Evolutionary conservation across 768 basidiomycete species (phyloP).

Genomic region (Mycena sanguinolenta): DNA sequence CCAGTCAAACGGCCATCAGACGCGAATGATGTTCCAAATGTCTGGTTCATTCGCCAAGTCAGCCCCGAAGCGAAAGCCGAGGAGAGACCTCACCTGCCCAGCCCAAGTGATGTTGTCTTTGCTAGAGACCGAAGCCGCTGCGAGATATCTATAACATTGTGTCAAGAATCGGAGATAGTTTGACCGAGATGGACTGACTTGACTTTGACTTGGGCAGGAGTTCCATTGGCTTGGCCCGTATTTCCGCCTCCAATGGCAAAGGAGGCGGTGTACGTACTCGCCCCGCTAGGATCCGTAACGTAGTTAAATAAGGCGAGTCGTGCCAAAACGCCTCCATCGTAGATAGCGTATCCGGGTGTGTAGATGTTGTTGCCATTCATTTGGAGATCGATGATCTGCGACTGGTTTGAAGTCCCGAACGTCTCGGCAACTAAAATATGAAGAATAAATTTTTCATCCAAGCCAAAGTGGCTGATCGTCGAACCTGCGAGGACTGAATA

Average conservation of each 20-base stretch:
- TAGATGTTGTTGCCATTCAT: slow-evolving; percentile 54
- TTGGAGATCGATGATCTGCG: slow-evolving; percentile 65
- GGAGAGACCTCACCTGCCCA: slow-evolving; percentile 56
- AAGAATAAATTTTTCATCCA: slow-evolving; percentile 50
- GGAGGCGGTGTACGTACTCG: slow-evolving; percentile 55
- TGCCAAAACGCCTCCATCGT: slow-evolving; percentile 63
- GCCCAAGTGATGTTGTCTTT: slow-evolving; percentile 76
- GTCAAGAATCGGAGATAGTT: not conserved
- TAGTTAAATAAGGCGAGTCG: slow-evolving; percentile 70
- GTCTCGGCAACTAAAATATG: slow-evolving; percentile 60
- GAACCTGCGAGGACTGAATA: slow-evolving; percentile 65
- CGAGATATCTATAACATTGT: slow-evolving; percentile 60
- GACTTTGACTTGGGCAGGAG: slow-evolving; percentile 56
- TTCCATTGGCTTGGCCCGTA: slow-evolving; percentile 46
- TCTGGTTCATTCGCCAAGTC: slow-evolving; percentile 44
- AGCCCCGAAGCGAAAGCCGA: slow-evolving; percentile 35
- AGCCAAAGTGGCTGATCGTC: not conserved
- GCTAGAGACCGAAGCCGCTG: slow-evolving; percentile 61
- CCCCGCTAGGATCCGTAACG: slow-evolving; percentile 60
- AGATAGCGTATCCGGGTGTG: slow-evolving; percentile 67
- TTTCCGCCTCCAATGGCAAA: slow-evolving; percentile 57
- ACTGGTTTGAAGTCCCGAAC: slow-evolving; percentile 60
- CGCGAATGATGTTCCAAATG: slow-evolving; percentile 70
- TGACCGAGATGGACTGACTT: slow-evolving; percentile 49
- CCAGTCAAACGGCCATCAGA: slow-evolving; percentile 80